phyloP scores from a whole-genome alignment of 2,329 filamentous ascomycete species.

The Talaromyces marneffei region DNA sequence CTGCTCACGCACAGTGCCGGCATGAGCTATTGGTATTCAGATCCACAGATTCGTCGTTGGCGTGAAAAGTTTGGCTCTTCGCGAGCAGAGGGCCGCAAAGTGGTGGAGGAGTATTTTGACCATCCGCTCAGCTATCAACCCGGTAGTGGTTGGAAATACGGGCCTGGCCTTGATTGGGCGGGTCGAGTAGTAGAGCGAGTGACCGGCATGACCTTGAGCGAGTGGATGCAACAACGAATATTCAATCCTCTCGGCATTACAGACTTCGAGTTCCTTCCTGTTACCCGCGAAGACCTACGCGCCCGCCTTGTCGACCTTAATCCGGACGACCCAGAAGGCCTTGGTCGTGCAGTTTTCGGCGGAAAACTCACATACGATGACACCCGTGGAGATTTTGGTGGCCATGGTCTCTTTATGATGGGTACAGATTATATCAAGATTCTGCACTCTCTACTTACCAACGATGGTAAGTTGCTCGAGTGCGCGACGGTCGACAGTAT shows the following conservation, averaged over 20 bases:
- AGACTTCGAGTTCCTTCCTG: constrained; percentile 38
- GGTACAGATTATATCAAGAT: constrained; percentile 27
- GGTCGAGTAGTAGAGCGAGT: constrained; percentile 48
- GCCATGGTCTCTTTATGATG: constrained; percentile 39
- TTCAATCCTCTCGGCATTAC: constrained; percentile 42
- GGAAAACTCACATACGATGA: constrained; percentile 28
- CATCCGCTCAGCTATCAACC: constrained; percentile 49
- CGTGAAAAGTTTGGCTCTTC: constrained; percentile 24
- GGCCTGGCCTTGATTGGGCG: constrained; percentile 48
- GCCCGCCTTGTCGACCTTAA: constrained; percentile 35
- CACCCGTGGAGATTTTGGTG: constrained; percentile 36
- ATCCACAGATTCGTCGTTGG: constrained; percentile 35
- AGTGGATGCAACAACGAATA: constrained; percentile 43
- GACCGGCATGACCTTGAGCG: constrained; percentile 40
- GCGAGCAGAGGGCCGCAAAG: constrained; percentile 17
- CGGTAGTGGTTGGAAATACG: constrained; percentile 48
- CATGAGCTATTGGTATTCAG: constrained; percentile 41
- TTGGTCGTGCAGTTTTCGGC: constrained; percentile 34
- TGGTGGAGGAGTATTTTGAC: constrained; percentile 40
- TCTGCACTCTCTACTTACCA: constrained; percentile 25
- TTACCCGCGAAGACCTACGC: constrained; percentile 32
- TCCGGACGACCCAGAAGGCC: constrained; percentile 32
- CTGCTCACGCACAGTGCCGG: constrained; percentile 51
- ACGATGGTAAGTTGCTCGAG: constrained; percentile 28
- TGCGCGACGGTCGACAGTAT: constrained; percentile 23